phyloP scores from a whole-genome alignment of 441 rosid genomes.

The Jatropha podagrica region DNA sequence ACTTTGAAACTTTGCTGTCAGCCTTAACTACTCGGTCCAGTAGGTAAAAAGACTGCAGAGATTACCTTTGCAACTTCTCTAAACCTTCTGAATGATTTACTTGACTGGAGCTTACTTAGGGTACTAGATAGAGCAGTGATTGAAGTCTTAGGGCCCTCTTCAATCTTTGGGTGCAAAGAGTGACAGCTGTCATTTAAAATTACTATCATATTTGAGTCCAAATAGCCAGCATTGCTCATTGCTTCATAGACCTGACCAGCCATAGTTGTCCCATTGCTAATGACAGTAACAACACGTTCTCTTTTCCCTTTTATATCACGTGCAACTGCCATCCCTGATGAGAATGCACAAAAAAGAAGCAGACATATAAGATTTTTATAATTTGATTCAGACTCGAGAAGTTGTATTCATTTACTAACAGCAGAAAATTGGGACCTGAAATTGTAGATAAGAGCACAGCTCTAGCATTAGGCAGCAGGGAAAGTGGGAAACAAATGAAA shows the following conservation, averaged over 20 bases:
- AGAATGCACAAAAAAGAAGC: constrained; percentile 5
- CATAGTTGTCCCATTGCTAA: constrained; percentile 73
- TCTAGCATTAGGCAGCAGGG: background rate
- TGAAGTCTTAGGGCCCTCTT: constrained; percentile 71
- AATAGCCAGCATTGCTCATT: constrained; percentile 90
- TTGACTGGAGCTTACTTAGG: constrained; percentile 85
- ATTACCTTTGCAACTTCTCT: constrained; percentile 90
- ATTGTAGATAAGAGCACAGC: background rate
- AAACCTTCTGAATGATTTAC: constrained; percentile 72
- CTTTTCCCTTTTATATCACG: constrained; percentile 88
- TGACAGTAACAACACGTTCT: constrained; percentile 69
- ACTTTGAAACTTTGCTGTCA: background rate
- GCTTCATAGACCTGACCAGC: constrained; percentile 97
- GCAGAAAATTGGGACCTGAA: background rate
- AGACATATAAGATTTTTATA: background rate
- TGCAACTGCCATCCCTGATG: constrained; percentile 80
- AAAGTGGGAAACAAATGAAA: background rate
- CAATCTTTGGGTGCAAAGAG: constrained; percentile 71
- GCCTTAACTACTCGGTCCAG: background rate
- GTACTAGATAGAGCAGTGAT: constrained; percentile 76
- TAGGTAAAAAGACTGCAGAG: constrained; percentile 15
- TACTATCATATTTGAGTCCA: constrained; percentile 86
- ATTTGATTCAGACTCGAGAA: background rate
- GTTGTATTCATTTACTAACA: background rate
- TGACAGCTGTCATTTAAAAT: constrained; percentile 83